Conservation (phyloP, 345 rosid genomes). For the Eucalyptus pauciflora region DNA sequence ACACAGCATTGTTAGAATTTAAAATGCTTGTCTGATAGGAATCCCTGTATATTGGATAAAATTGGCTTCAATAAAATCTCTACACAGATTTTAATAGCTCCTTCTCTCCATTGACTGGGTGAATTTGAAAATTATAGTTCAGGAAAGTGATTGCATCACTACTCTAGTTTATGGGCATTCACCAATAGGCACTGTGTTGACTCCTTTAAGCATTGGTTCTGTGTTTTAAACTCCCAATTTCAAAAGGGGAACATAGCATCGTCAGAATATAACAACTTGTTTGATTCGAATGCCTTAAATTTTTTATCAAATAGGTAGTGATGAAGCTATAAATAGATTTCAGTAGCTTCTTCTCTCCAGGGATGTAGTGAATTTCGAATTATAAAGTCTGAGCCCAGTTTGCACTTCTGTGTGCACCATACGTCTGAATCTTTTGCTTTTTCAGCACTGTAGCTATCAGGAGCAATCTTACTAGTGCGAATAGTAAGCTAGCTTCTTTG, state of each 20-base stretch:
- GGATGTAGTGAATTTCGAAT: not conserved
- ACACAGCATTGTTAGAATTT: not conserved
- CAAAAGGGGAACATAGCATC: not conserved
- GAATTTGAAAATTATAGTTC: not conserved
- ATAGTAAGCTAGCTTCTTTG: not conserved
- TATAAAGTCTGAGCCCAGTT: not conserved
- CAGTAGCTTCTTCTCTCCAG: not conserved
- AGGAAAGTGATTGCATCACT: not conserved
- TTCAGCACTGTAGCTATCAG: not conserved
- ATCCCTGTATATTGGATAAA: not conserved
- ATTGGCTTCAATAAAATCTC: not conserved
- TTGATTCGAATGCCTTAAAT: not conserved
- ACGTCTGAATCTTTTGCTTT: not conserved
- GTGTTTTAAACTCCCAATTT: not conserved
- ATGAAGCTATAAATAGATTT: not conserved
- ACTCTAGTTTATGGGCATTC: not conserved
- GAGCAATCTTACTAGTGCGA: accelerated
- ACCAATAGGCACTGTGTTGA: not conserved
- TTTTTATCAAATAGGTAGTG: not conserved
- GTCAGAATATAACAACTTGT: not conserved
- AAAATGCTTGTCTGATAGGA: not conserved
- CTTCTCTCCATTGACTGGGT: not conserved
- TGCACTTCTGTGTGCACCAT: not conserved
- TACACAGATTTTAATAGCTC: not conserved
- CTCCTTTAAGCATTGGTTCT: not conserved